Evolutionary conservation across 169 alveolate genomes (phyloP).

Genomic region (Plasmodium coatneyi): DNA sequence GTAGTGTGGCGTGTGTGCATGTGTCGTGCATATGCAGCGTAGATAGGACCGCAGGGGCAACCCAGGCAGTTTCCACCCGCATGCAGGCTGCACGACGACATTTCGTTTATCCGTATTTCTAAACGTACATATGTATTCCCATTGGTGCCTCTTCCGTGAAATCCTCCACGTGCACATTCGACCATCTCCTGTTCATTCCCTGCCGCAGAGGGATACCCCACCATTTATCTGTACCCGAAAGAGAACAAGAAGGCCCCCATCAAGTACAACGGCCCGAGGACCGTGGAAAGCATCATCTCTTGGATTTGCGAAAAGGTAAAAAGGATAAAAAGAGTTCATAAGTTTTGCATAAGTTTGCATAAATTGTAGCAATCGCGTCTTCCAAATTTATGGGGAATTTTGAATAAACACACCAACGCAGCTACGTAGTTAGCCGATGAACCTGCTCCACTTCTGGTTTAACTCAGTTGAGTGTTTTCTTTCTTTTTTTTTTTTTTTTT

Average conservation of each 20-base stretch:
- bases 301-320: slow-evolving; percentile 68
- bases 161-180: neutral
- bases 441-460: neutral
- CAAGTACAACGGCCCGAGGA: slow-evolving; percentile 24
- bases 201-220: slow-evolving; percentile 77
- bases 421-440: neutral
- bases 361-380: neutral
- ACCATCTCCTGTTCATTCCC: neutral
- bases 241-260: slow-evolving; percentile 31
- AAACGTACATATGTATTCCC: neutral
- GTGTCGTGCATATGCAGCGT: neutral
- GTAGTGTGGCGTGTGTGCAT: neutral
- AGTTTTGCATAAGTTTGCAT: neutral
- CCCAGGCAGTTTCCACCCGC: neutral
- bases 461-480: neutral
- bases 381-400: neutral
- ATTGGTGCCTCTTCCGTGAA: neutral
- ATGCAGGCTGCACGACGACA: neutral
- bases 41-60: neutral
- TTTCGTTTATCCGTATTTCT: neutral
- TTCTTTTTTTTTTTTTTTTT: slow-evolving; percentile 13
- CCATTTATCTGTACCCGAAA: slow-evolving; percentile 73
- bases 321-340: neutral
- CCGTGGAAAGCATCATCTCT: slow-evolving; percentile 28
- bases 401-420: neutral